These are phyloP conservation scores for Ganoderma resinaceum DNA, from an alignment of 1,284 basidiomycete species.

Conservation along the genomic window DNA sequence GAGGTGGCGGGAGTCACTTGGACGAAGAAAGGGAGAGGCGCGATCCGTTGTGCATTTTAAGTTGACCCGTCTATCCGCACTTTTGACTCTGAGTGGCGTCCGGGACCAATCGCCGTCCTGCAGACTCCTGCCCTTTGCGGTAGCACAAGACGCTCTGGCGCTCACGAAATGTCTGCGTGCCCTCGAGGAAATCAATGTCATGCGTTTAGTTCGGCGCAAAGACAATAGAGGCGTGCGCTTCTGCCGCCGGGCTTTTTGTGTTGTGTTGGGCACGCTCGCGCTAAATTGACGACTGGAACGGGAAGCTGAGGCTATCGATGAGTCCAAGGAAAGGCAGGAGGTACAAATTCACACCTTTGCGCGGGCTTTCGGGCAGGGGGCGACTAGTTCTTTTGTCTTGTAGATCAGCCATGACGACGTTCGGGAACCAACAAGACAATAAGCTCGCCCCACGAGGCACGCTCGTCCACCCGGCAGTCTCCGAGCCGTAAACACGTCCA, in stretches of 20 bases:
- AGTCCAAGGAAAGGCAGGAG: not conserved
- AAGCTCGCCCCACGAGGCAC: not conserved
- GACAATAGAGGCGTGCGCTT: constrained; percentile 4
- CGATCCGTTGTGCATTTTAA: constrained; percentile 3
- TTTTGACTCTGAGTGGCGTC: not conserved
- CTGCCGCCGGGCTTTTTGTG: constrained; percentile 9
- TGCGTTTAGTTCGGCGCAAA: constrained; percentile 4
- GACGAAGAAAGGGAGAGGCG: constrained; percentile 9
- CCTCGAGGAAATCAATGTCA: not conserved
- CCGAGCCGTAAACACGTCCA: constrained; percentile 20
- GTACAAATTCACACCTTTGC: not conserved
- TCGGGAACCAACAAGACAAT: constrained; percentile 6
- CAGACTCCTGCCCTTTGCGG: not conserved
- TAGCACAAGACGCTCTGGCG: not conserved
- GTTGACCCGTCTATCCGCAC: not conserved
- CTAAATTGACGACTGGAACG: constrained; percentile 4
- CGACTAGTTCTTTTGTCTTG: constrained; percentile 4
- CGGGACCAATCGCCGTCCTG: not conserved
- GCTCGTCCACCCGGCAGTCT: not conserved
- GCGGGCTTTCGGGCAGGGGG: not conserved
- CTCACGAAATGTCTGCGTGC: constrained; percentile 6
- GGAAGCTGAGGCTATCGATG: constrained; percentile 1
- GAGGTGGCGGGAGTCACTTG: constrained; percentile 1
- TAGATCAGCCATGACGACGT: constrained; percentile 4
- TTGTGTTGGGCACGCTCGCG: not conserved